Percentiles rank a stretch among this genome's conserved stretches.
These are phyloP conservation scores for Dothideomycetidae sp. DNA, from an alignment of 2,329 filamentous ascomycete genomes.

Conservation along the genomic window DNA sequence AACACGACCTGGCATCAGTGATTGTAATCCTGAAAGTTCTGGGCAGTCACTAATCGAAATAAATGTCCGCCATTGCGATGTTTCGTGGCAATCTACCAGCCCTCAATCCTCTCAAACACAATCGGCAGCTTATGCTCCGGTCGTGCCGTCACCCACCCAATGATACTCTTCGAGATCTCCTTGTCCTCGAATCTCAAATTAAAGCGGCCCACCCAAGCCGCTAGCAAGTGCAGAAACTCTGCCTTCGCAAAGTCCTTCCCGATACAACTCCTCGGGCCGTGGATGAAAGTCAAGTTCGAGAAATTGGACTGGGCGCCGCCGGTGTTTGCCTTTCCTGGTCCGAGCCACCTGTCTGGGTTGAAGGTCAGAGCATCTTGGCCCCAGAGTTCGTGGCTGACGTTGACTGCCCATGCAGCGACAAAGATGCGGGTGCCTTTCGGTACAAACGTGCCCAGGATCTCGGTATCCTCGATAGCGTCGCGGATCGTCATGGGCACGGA, in stretches of 20 bases:
- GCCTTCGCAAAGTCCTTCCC: neutral
- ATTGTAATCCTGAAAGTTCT: too few species aligned
- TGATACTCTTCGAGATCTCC: too few species aligned
- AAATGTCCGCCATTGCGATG: too few species aligned
- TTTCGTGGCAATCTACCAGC: too few species aligned
- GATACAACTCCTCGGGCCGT: neutral
- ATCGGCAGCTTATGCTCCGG: too few species aligned
- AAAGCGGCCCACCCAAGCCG: neutral
- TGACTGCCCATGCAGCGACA: neutral
- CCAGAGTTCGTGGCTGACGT: neutral
- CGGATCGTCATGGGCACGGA: constrained; percentile 47
- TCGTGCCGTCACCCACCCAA: too few species aligned
- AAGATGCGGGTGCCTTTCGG: neutral
- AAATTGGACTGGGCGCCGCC: neutral
- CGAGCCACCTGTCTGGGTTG: neutral
- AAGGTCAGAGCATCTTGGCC: neutral
- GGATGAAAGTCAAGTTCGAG: neutral
- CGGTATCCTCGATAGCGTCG: neutral
- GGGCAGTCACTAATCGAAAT: too few species aligned
- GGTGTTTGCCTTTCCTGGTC: too few species aligned
- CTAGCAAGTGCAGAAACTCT: neutral
- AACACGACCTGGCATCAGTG: too few species aligned
- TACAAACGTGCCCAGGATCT: neutral
- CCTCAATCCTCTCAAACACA: too few species aligned
- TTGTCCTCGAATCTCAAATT: neutral